Base-by-base conservation (phyloP, 257 asterid genomes). In the Gardenia jasminoides region DNA sequence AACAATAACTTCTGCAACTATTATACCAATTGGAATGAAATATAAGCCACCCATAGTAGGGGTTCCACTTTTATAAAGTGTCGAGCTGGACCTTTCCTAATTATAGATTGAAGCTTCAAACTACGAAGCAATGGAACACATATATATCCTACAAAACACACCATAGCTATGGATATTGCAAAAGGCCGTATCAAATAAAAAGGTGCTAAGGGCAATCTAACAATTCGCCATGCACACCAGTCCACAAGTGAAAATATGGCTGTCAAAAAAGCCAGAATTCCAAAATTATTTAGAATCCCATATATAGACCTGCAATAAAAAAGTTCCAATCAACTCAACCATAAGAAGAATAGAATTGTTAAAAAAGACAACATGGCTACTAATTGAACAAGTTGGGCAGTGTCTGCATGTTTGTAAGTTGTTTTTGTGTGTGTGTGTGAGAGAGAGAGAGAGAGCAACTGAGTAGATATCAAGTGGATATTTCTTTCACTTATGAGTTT, bases 11-110 rank as follows among this genome's bases (percentile, higher is more conserved):
- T 91, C 90, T 44, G 99, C 94, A 85, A 94, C 97, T 76, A 93
- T 82, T 79, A 93, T 77, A 59, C 97, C 98, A 76, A 90, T 85
- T 9, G 99, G 97, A 74, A 94, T 79, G 79, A 94, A 93, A 86
- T 90, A 93, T 78, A 93, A 52, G 59, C 99, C 98, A 16, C 97
- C 98, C 97, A 92, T 90, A 1, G 97, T 88, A 52, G 96, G 98
- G 78, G 93, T 93, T 77, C 93, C 90, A 80, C 84, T 91, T 88
- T 93, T 94, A 79, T 87, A 75, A 82, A 70, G 81, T 88, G 92
- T 69, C 67, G 87, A 70, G 56, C 48, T 65, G 96, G 90, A 30
- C 84, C 86, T 70, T 85, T 88, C 88, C 87, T 88, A 78, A 83
- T 83, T 69, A 85, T 75, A 65, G 97, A 85, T 48, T 83, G 86